phyloP scores from a whole-genome alignment of 768 basidiomycete species.

The Tephrocybe sp. region DNA sequence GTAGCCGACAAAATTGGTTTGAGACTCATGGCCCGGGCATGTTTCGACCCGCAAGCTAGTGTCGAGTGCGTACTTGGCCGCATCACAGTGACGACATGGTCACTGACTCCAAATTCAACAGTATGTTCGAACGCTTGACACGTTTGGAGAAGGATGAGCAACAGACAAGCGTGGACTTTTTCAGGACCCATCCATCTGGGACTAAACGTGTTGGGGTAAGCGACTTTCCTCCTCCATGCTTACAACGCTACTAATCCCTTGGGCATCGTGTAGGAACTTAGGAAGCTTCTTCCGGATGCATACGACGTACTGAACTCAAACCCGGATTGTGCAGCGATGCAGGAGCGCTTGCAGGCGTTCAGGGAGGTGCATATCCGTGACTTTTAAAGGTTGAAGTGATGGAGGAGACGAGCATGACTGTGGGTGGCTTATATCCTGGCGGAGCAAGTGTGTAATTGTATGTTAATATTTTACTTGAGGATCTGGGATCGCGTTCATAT shows the following conservation, averaged over 20 bases:
- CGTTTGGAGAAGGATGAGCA: conserved; percentile 49
- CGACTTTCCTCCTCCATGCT: background rate
- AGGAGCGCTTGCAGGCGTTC: conserved; percentile 36
- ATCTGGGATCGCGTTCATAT: no score
- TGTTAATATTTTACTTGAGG: no score
- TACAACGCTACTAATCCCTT: background rate
- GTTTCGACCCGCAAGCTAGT: conserved; percentile 80
- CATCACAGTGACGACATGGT: background rate
- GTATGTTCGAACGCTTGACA: conserved; percentile 72
- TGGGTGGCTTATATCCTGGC: no score
- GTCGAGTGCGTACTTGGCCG: conserved; percentile 51
- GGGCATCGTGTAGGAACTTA: conserved; percentile 42
- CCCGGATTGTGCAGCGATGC: conserved; percentile 49
- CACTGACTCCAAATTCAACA: conserved; percentile 22
- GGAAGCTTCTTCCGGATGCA: conserved; percentile 57
- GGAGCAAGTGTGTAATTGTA: no score
- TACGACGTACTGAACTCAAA: conserved; percentile 54
- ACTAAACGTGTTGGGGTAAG: conserved; percentile 70
- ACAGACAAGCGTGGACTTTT: conserved; percentile 53
- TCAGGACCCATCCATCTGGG: conserved; percentile 81
- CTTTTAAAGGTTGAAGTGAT: no score
- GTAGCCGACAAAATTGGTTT: conserved; percentile 92
- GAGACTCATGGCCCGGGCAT: conserved; percentile 76
- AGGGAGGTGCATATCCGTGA: conserved; percentile 14
- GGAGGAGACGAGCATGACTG: no score